Evolutionary conservation across 2,329 filamentous ascomycete species (phyloP).

Genomic region (Colletotrichum sp.): DNA sequence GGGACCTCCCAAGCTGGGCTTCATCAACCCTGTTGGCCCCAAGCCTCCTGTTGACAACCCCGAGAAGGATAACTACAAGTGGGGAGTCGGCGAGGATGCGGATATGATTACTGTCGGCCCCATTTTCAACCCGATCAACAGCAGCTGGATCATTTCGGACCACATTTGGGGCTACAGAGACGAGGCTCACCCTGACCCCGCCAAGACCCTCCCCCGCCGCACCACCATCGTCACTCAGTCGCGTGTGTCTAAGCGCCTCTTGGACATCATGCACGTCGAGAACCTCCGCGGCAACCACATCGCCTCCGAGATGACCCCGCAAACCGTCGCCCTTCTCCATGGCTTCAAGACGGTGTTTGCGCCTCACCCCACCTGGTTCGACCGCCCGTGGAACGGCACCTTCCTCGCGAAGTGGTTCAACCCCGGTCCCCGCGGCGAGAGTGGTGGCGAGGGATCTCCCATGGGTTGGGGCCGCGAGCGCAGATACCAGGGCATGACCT

Average conservation of each 20-base stretch:
- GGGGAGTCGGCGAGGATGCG: conserved; percentile 79
- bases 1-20: conserved; percentile 67
- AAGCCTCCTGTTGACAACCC: conserved; percentile 64
- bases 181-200: conserved; percentile 49
- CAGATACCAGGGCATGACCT: conserved; percentile 62
- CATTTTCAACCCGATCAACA: conserved; percentile 77
- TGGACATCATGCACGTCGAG: conserved; percentile 81
- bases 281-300: conserved; percentile 77
- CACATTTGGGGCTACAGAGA: conserved; percentile 72
- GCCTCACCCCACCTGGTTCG: conserved; percentile 81
- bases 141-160: conserved; percentile 74
- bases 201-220: conserved; percentile 68
- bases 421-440: conserved; percentile 58
- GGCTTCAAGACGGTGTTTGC: conserved; percentile 80
- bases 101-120: conserved; percentile 78
- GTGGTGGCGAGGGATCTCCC: conserved; percentile 59
- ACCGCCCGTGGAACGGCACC: conserved; percentile 69
- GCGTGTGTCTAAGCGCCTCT: conserved; percentile 72
- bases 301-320: conserved; percentile 81
- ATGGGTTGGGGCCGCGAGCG: conserved; percentile 66
- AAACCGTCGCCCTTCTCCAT: conserved; percentile 75
- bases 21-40: conserved; percentile 67
- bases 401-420: conserved; percentile 66
- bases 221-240: conserved; percentile 82
- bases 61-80: conserved; percentile 71